Evolutionary conservation across 805 yeast species (phyloP).

Genomic region (Saitoella complicata): DNA sequence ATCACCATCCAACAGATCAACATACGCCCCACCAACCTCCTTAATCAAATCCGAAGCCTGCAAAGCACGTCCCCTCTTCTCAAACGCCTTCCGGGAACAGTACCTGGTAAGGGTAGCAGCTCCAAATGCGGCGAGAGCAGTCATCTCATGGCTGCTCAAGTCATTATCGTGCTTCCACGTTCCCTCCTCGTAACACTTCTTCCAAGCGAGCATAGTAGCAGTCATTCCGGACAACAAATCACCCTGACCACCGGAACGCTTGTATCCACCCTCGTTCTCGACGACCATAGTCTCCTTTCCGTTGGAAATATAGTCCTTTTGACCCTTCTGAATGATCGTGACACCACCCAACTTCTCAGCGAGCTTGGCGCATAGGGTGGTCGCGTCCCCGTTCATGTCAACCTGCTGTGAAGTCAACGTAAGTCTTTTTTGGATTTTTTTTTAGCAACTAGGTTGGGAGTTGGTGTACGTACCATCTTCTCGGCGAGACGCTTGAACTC

Average conservation of each 20-base stretch:
- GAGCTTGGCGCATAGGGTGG: slow-evolving; percentile 21
- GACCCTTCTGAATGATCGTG: slow-evolving; percentile 60
- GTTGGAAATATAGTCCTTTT: slow-evolving; percentile 43
- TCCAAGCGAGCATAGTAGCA: slow-evolving; percentile 75
- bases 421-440: slow-evolving; percentile 10
- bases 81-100: slow-evolving; percentile 51
- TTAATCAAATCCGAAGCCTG: slow-evolving; percentile 70
- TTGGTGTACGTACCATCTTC: slow-evolving; percentile 20
- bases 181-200: slow-evolving; percentile 39
- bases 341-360: slow-evolving; percentile 39
- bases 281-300: slow-evolving; percentile 29
- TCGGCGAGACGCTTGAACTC: slow-evolving; percentile 59
- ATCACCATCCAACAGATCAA: slow-evolving; percentile 23
- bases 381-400: slow-evolving; percentile 7
- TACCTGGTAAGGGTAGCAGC: slow-evolving; percentile 53
- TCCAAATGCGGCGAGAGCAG: slow-evolving; percentile 37
- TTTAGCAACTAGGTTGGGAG: slow-evolving; percentile 6
- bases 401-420: not conserved
- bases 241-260: slow-evolving; percentile 94
- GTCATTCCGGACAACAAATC: slow-evolving; percentile 77
- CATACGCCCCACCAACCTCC: slow-evolving; percentile 47
- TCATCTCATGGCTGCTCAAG: slow-evolving; percentile 20
- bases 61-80: slow-evolving; percentile 55
- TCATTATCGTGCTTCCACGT: slow-evolving; percentile 38
- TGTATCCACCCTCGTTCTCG: slow-evolving; percentile 44